phyloP scores from a whole-genome alignment of 2,329 filamentous ascomycete species.

The Phyllosticta capitalensis region DNA sequence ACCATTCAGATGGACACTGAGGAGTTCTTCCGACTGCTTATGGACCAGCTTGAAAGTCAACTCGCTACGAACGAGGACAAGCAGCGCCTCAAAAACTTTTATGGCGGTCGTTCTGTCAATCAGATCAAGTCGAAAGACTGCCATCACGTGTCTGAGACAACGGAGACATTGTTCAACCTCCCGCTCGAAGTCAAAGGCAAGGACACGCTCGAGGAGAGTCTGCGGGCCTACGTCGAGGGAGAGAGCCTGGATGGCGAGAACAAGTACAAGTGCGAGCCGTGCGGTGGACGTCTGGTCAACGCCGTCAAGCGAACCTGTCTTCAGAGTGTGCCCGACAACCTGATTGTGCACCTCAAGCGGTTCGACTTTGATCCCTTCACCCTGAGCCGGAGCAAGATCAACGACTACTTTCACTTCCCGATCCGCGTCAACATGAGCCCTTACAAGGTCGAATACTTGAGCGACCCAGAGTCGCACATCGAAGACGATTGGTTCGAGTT shows the following conservation, averaged over 20 bases:
- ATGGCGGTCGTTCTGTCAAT: constrained; percentile 83
- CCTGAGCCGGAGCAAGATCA: constrained; percentile 81
- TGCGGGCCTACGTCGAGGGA: constrained; percentile 91
- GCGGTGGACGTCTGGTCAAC: constrained; percentile 72
- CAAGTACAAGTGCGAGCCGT: constrained; percentile 93
- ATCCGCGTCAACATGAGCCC: constrained; percentile 73
- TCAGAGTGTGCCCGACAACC: constrained; percentile 83
- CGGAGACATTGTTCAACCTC: constrained; percentile 88
- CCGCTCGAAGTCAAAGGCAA: constrained; percentile 97
- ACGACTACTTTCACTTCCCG: constrained; percentile 89
- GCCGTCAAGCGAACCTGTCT: constrained; percentile 87
- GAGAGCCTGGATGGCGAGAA: constrained; percentile 97
- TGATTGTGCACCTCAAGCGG: constrained; percentile 90
- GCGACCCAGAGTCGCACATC: constrained; percentile 45
- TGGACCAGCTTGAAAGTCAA: constrained; percentile 83
- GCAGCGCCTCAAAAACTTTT: constrained; percentile 68
- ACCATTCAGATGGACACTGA: constrained; percentile 95
- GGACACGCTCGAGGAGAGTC: constrained; percentile 68
- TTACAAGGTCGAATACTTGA: constrained; percentile 81
- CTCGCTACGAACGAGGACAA: constrained; percentile 60
- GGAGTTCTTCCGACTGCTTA: constrained; percentile 90
- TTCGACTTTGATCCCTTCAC: constrained; percentile 74
- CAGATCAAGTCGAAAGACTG: constrained; percentile 96
- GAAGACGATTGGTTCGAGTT: constrained; percentile 77
- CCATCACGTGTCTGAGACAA: constrained; percentile 78